Percentiles rank a stretch among this genome's conserved stretches.
These are phyloP conservation scores for Amylostereum chailletii DNA, from an alignment of 1,284 basidiomycete genomes.

Conservation along the genomic window DNA sequence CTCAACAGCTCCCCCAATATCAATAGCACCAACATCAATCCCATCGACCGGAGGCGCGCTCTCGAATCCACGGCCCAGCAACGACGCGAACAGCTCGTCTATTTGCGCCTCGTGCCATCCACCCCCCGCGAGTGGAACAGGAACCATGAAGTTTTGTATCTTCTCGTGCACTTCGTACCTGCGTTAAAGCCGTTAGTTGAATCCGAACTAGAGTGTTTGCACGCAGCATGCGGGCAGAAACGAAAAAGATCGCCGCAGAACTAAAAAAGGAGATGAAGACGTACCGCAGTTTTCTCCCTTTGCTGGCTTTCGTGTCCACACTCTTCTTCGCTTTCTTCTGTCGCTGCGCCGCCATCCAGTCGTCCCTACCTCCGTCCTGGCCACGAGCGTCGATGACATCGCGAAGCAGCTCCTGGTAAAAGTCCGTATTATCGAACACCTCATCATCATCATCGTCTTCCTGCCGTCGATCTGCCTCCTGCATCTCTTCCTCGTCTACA, in stretches of 20 bases:
- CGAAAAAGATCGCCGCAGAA: background rate
- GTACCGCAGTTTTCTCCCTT: constrained; percentile 79
- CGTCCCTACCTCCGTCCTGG: constrained; percentile 30
- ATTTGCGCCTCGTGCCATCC: constrained; percentile 90
- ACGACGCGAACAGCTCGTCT: constrained; percentile 82
- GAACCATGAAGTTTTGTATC: constrained; percentile 90
- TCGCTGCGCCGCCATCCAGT: constrained; percentile 61
- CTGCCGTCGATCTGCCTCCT: constrained; percentile 20
- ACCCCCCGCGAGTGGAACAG: constrained; percentile 49
- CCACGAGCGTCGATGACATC: constrained; percentile 77
- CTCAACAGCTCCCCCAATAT: constrained; percentile 19
- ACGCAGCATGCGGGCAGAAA: background rate
- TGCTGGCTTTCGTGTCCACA: constrained; percentile 90
- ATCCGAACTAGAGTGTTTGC: background rate
- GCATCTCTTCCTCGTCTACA: constrained; percentile 14
- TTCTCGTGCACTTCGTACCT: constrained; percentile 92
- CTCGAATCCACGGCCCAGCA: constrained; percentile 69
- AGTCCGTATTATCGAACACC: constrained; percentile 83
- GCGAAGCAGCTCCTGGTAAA: constrained; percentile 82
- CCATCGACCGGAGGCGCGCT: constrained; percentile 17
- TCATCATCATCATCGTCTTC: constrained; percentile 36
- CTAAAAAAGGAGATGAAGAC: constrained; percentile 16
- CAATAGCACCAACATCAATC: constrained; percentile 14
- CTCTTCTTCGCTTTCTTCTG: constrained; percentile 65
- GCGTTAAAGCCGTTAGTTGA: constrained; percentile 13